Evolutionary conservation across 495 filamentous ascomycete species (phyloP).

Genomic region (Penicillium parvum): DNA sequence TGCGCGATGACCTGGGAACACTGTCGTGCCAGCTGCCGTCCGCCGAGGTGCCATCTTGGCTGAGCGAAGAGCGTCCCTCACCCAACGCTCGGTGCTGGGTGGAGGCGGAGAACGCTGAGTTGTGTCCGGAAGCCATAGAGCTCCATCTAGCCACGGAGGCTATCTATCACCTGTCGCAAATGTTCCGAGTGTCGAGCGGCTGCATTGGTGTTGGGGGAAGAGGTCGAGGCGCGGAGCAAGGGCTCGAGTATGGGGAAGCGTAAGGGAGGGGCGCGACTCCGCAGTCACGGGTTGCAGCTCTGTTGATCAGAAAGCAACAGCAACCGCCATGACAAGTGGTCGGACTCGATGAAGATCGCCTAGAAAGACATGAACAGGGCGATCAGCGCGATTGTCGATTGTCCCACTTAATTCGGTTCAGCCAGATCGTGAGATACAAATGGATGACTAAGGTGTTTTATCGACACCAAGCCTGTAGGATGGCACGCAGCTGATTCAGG

Average conservation of each 20-base stretch:
- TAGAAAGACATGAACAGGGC: conserved; percentile 3
- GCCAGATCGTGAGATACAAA: conserved; percentile 19
- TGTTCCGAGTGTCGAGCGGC: conserved; percentile 21
- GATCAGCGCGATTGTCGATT: conserved; percentile 13
- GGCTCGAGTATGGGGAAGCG: conserved; percentile 25
- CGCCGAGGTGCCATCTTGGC: conserved; percentile 51
- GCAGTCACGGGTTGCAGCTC: conserved; percentile 20
- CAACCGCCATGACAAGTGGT: conserved; percentile 15
- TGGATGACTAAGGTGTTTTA: conserved; percentile 24
- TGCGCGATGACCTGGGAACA: conserved; percentile 34
- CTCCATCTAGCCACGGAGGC: conserved; percentile 43
- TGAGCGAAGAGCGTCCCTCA: conserved; percentile 51
- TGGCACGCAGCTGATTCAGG: too few relatives aligned
- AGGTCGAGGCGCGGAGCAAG: conserved; percentile 24
- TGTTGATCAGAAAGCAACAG: conserved; percentile 16
- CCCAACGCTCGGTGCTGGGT: conserved; percentile 61
- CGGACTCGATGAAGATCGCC: neutral
- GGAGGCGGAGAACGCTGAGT: conserved; percentile 56
- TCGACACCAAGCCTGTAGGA: neutral
- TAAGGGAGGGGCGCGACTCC: conserved; percentile 18
- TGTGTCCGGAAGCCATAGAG: conserved; percentile 48
- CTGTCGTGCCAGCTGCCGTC: conserved; percentile 48
- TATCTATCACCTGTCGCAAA: conserved; percentile 40
- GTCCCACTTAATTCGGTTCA: conserved; percentile 20
- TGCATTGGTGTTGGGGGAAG: conserved; percentile 32